phyloP scores from a whole-genome alignment of 2,329 filamentous ascomycete species.

The Colletotrichum sp. region DNA sequence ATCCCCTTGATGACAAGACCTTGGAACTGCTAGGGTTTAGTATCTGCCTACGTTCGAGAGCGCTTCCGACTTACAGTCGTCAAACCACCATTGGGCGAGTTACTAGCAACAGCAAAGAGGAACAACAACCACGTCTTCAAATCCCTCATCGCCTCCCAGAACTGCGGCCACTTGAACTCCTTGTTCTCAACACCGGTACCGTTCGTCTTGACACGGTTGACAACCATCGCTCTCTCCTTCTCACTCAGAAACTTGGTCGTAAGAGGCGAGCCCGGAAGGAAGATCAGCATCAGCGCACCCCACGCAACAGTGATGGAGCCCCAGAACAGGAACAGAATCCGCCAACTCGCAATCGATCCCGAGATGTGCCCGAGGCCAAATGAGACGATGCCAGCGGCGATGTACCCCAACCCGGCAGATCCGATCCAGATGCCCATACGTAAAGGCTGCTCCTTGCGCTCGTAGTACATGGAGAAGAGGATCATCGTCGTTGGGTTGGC shows the following conservation, averaged over 20 bases:
- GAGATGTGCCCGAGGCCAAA: slow-evolving; percentile 62
- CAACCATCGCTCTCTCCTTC: slow-evolving; percentile 68
- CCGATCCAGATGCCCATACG: slow-evolving; percentile 70
- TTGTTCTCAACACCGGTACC: slow-evolving; percentile 78
- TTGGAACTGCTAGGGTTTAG: slow-evolving; percentile 47
- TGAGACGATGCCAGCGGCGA: slow-evolving; percentile 60
- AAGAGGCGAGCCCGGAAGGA: slow-evolving; percentile 62
- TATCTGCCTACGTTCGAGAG: fast-evolving
- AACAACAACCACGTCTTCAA: slow-evolving; percentile 65
- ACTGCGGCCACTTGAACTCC: slow-evolving; percentile 71
- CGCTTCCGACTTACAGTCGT: not conserved
- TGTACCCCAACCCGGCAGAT: slow-evolving; percentile 63
- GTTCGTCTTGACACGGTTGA: slow-evolving; percentile 76
- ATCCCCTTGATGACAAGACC: slow-evolving; percentile 68
- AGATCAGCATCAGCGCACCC: slow-evolving; percentile 62
- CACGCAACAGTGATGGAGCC: slow-evolving; percentile 65
- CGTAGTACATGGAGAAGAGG: slow-evolving; percentile 53
- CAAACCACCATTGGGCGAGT: slow-evolving; percentile 57
- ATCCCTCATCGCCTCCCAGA: slow-evolving; percentile 55
- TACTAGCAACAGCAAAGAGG: slow-evolving; percentile 65
- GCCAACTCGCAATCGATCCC: slow-evolving; percentile 37
- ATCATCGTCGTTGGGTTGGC: slow-evolving; percentile 50
- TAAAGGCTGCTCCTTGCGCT: slow-evolving; percentile 61
- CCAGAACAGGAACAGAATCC: slow-evolving; percentile 64
- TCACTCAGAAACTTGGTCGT: slow-evolving; percentile 59